Percentiles rank a stretch among this genome's conserved stretches.
phyloP scores from a whole-genome alignment of 140 eudicot genomes.

The Ambrosia hybrid region DNA sequence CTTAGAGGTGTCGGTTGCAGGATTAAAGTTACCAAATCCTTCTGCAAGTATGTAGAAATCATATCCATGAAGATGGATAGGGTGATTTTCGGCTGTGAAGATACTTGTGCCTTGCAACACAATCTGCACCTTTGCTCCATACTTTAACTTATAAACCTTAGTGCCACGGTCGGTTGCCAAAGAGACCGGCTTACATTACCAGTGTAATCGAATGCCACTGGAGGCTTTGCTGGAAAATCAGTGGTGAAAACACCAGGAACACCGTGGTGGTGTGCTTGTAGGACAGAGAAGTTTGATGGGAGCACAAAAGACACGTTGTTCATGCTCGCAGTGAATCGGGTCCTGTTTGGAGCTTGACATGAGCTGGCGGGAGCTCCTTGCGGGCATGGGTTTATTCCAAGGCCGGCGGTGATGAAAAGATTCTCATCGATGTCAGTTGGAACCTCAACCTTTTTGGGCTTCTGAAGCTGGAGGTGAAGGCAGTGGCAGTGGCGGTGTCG shows the following conservation, averaged over 20 bases:
- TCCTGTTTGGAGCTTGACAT: slow-evolving; percentile 91
- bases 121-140: slow-evolving; percentile 73
- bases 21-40: slow-evolving; percentile 90
- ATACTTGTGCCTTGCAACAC: slow-evolving; percentile 92
- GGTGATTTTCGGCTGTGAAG: slow-evolving; percentile 86
- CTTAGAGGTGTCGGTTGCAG: slow-evolving; percentile 66
- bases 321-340: slow-evolving; percentile 90
- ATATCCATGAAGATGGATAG: slow-evolving; percentile 96
- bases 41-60: slow-evolving; percentile 93
- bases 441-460: slow-evolving; percentile 58
- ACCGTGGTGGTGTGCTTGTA: slow-evolving; percentile 79
- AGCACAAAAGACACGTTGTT: slow-evolving; percentile 79
- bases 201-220: slow-evolving; percentile 79
- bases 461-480: slow-evolving; percentile 64
- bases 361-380: slow-evolving; percentile 45
- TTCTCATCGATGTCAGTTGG: slow-evolving; percentile 70
- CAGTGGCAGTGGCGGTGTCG: slow-evolving; percentile 79
- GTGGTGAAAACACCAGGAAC: slow-evolving; percentile 85
- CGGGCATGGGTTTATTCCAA: slow-evolving; percentile 73
- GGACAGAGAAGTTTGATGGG: slow-evolving; percentile 75
- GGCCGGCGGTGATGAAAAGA: slow-evolving; percentile 74
- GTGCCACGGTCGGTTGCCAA: slow-evolving; percentile 81
- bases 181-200: slow-evolving; percentile 79
- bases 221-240: slow-evolving; percentile 81
- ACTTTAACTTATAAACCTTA: slow-evolving; percentile 66